Conservation (phyloP, 805 yeast genomes). For the Ogataea trehalophila region DNA sequence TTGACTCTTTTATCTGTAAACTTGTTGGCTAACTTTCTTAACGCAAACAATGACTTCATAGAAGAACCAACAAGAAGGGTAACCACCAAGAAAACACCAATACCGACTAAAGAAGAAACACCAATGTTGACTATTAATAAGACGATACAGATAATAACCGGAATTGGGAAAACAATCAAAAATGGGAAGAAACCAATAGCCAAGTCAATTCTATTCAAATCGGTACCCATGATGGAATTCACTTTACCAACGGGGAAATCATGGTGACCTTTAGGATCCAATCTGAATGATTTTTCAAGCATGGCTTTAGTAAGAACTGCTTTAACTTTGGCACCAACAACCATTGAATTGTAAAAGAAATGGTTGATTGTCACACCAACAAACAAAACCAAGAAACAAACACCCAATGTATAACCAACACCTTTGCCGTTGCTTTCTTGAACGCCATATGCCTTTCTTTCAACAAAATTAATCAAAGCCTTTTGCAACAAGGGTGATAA, state of each 20-base stretch:
- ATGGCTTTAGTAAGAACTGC: constrained; percentile 66
- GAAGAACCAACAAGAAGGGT: constrained; percentile 39
- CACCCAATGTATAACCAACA: constrained; percentile 74
- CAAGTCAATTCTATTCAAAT: constrained; percentile 72
- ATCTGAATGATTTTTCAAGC: constrained; percentile 57
- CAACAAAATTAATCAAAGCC: constrained; percentile 58
- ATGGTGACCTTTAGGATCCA: constrained; percentile 58
- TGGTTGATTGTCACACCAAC: constrained; percentile 51
- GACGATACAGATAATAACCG: constrained; percentile 57
- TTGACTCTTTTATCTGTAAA: constrained; percentile 77
- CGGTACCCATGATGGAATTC: constrained; percentile 77
- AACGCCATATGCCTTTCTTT: constrained; percentile 39
- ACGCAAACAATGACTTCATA: constrained; percentile 45
- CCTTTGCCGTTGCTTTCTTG: constrained; percentile 51
- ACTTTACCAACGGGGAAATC: constrained; percentile 66
- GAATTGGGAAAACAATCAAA: constrained; percentile 55
- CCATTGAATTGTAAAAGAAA: constrained; percentile 53
- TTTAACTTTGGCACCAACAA: constrained; percentile 65
- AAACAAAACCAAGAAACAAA: constrained; percentile 49
- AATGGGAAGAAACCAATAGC: constrained; percentile 68
- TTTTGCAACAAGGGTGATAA: constrained; percentile 64
- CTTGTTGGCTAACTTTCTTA: constrained; percentile 51
- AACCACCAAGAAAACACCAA: constrained; percentile 50
- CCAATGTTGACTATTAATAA: constrained; percentile 70
- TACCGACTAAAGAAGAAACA: constrained; percentile 66